Conservation (phyloP, 2,329 filamentous ascomycete species). For the Graphium sp. region DNA sequence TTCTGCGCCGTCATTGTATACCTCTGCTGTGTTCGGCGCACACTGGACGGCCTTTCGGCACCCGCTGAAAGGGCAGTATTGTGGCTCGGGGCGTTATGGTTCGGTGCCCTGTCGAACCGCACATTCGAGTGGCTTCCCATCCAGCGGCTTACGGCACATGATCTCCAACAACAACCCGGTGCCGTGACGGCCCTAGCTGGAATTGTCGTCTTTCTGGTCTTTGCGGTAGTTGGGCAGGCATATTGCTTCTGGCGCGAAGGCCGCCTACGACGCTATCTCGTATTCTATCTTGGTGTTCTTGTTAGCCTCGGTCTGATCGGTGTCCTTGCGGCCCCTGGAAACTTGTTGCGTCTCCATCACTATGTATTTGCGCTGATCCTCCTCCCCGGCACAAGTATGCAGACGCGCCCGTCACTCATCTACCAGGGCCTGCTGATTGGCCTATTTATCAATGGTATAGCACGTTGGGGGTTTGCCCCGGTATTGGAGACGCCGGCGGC, state of each 20-base stretch:
- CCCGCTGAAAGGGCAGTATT: slow-evolving; percentile 55
- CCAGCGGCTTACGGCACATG: slow-evolving; percentile 51
- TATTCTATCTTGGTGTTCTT: slow-evolving; percentile 41
- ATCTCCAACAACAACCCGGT: slow-evolving; percentile 52
- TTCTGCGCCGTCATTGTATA: slow-evolving; percentile 57
- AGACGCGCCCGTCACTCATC: slow-evolving; percentile 48
- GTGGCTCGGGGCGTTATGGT: slow-evolving; percentile 55
- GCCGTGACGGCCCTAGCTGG: slow-evolving; percentile 48
- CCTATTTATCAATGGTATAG: slow-evolving; percentile 63
- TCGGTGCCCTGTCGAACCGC: slow-evolving; percentile 59
- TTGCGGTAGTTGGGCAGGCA: slow-evolving; percentile 50
- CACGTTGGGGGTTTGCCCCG: slow-evolving; percentile 58
- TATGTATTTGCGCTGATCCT: slow-evolving; percentile 58
- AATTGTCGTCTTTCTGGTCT: too few species aligned
- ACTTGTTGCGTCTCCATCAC: slow-evolving; percentile 57
- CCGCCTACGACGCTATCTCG: slow-evolving; percentile 45
- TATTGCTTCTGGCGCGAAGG: slow-evolving; percentile 53
- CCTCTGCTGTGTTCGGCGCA: slow-evolving; percentile 38
- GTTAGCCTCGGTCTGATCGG: slow-evolving; percentile 34
- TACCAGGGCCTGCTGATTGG: slow-evolving; percentile 61
- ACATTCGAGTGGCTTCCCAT: slow-evolving; percentile 62
- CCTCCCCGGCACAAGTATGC: slow-evolving; percentile 53
- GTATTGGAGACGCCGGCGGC: slow-evolving; percentile 52
- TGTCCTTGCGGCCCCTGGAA: slow-evolving; percentile 32
- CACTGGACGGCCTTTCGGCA: slow-evolving; percentile 38